phyloP scores from a whole-genome alignment of 139 green algal species.

The Chloropicon primus region DNA sequence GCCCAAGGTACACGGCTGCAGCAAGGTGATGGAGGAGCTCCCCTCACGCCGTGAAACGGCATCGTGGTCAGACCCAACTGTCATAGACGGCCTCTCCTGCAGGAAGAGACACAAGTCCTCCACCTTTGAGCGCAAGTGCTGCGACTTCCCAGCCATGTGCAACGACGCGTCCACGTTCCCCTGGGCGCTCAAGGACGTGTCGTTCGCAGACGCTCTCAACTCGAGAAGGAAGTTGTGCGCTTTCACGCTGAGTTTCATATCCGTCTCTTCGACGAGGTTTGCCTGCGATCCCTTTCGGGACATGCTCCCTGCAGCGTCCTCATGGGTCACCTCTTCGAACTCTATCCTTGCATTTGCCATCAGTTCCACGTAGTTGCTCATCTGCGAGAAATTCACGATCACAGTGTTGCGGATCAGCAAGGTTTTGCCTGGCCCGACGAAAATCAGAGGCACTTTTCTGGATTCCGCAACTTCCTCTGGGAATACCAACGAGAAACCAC shows the following conservation, averaged over 20 bases:
- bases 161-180: not conserved
- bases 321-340: not conserved
- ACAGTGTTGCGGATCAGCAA: constrained; percentile 65
- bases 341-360: not conserved
- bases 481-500: not conserved
- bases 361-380: not conserved
- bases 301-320: not conserved
- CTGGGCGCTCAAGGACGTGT: not conserved
- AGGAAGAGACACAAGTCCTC: not conserved
- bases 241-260: not conserved
- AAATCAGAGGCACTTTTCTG: constrained; percentile 54
- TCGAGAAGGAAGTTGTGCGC: not conserved
- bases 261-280: not conserved
- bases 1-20: not conserved
- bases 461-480: not conserved
- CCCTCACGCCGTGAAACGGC: not conserved
- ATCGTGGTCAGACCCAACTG: not conserved
- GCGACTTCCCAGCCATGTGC: not conserved
- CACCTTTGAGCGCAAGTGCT: not conserved
- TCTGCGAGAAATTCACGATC: constrained; percentile 37
- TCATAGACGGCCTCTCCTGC: not conserved
- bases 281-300: not conserved
- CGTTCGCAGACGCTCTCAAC: not conserved
- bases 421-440: constrained; percentile 51
- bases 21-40: not conserved